Evolutionary conservation across 2,329 filamentous ascomycete genomes (phyloP).

Genomic region (Teratosphaeria zuluensis): DNA sequence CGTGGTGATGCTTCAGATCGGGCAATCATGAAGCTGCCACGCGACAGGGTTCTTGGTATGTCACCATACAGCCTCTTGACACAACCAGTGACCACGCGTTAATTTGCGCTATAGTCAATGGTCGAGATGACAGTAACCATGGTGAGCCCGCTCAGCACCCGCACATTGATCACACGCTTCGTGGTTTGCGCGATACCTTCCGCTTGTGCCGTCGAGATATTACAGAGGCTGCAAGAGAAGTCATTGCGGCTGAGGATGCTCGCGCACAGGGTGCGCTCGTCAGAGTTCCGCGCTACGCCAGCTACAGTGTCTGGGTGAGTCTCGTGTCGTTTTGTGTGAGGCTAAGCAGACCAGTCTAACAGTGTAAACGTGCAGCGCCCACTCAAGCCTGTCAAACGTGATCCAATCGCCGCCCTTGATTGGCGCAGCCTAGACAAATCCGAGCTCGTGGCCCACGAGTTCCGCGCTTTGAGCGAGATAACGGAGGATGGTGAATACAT

Average conservation of each 20-base stretch:
- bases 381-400: slow-evolving; percentile 1
- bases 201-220: slow-evolving; percentile 2
- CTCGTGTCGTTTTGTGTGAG: background rate
- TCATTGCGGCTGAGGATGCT: background rate
- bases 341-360: background rate
- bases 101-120: background rate
- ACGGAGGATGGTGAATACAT: slow-evolving; percentile 3
- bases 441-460: background rate
- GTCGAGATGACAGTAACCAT: background rate
- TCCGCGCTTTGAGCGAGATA: background rate
- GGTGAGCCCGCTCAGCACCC: slow-evolving; percentile 1
- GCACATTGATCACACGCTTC: background rate
- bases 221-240: slow-evolving; percentile 1
- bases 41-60: background rate
- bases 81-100: background rate
- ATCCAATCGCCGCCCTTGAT: slow-evolving; percentile 2
- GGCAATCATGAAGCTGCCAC: slow-evolving; percentile 1
- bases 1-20: slow-evolving; percentile 1
- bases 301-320: background rate
- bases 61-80: background rate
- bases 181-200: background rate
- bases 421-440: background rate
- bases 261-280: background rate
- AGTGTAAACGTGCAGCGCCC: background rate
- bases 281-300: background rate